Percentiles rank a stretch among this genome's conserved stretches.
Evolutionary conservation across 164 flowering plant species (phyloP).

Genomic region (Sedum album): DNA sequence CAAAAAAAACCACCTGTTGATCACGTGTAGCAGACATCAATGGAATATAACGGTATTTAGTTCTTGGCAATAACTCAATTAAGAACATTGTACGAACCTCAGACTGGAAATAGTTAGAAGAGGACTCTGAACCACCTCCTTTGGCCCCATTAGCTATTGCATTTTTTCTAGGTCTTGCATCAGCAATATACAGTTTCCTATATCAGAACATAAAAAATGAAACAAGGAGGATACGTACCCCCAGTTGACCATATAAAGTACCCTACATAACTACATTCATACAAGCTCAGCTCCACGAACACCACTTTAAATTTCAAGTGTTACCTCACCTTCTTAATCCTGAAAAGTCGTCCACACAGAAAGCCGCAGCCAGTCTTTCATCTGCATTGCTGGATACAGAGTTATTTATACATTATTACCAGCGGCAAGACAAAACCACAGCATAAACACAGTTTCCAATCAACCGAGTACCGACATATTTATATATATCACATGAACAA

Average conservation of each 20-base stretch:
- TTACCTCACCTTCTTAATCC: slow-evolving; percentile 40
- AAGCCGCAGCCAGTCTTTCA: slow-evolving; percentile 93
- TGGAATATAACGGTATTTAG: neutral
- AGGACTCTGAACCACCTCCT: slow-evolving; percentile 99
- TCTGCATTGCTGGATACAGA: slow-evolving; percentile 65
- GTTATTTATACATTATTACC: neutral
- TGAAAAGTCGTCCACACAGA: slow-evolving; percentile 47
- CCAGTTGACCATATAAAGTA: neutral
- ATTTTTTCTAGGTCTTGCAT: slow-evolving; percentile 97
- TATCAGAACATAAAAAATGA: neutral
- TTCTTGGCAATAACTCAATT: neutral
- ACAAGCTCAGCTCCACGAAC: neutral
- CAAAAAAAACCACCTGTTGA: slow-evolving; percentile 82
- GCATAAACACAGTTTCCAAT: neutral
- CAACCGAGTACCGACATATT: too few species aligned
- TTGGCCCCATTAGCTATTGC: slow-evolving; percentile 98
- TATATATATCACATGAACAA: neutral
- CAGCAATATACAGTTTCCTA: slow-evolving; percentile 96
- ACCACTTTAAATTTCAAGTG: neutral
- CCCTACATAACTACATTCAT: neutral
- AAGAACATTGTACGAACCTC: slow-evolving; percentile 54
- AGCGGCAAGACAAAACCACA: neutral
- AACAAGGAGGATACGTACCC: neutral
- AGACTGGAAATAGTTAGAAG: slow-evolving; percentile 86
- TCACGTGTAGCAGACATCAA: neutral